Evolutionary conservation across 495 filamentous ascomycete species (phyloP).

Genomic region (Hypoxylon crocopeplum): DNA sequence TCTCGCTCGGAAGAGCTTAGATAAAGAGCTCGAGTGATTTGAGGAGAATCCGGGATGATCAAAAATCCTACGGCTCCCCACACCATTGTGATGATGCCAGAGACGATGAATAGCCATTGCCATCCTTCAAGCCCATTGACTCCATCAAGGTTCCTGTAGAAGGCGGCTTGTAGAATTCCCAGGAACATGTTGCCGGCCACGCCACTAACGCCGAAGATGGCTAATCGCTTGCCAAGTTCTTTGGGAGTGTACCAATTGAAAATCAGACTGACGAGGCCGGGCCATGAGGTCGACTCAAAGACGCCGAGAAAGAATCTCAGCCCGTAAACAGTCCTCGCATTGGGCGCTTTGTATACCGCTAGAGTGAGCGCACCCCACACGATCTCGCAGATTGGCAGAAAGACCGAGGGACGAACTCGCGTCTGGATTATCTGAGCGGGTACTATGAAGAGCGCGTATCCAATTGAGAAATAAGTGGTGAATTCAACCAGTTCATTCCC

Average conservation of each 20-base stretch:
- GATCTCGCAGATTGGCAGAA: constrained; percentile 38
- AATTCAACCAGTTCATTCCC: constrained; percentile 52
- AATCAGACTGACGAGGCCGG: constrained; percentile 13
- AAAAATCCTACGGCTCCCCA: constrained; percentile 5
- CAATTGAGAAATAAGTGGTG: constrained; percentile 56
- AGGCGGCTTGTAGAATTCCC: constrained; percentile 52
- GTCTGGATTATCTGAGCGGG: constrained; percentile 61
- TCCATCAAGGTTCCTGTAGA: constrained; percentile 50
- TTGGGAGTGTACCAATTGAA: constrained; percentile 25
- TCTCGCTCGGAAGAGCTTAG: constrained; percentile 6
- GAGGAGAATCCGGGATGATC: constrained; percentile 39
- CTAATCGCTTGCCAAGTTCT: constrained; percentile 32
- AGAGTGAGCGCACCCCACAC: constrained; percentile 41
- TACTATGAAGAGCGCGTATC: constrained; percentile 60
- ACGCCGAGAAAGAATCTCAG: constrained; percentile 52
- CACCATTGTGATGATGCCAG: constrained; percentile 52
- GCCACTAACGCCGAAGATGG: constrained; percentile 40
- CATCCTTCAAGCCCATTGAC: constrained; percentile 51
- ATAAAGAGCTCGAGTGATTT: constrained; percentile 30
- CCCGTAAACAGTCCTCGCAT: constrained; percentile 17
- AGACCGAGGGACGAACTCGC: constrained; percentile 41
- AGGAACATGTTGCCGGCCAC: constrained; percentile 13
- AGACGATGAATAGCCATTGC: constrained; percentile 59
- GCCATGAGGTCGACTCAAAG: constrained; percentile 52
- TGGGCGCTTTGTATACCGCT: constrained; percentile 21